Conservation (phyloP, 441 rosid genomes). For the Codiaeum variegatum region DNA sequence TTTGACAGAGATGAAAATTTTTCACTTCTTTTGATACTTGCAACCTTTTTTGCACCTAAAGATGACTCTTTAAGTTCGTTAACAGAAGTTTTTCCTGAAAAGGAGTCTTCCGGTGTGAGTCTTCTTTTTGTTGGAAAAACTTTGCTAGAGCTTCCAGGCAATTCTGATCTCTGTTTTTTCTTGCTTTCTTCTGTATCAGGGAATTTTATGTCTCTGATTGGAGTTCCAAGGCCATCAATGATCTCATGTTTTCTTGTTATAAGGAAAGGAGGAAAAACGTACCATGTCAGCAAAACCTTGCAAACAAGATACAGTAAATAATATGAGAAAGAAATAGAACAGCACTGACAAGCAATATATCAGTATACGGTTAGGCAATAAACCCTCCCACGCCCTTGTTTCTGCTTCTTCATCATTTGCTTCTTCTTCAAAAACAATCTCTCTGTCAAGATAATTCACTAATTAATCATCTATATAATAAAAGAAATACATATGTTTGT, state of each 20-base stretch:
- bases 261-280: conserved; percentile 19
- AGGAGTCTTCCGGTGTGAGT: conserved; percentile 29
- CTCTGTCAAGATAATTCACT: conserved; percentile 20
- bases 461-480: neutral
- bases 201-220: conserved; percentile 63
- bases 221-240: conserved; percentile 62
- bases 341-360: conserved; percentile 82
- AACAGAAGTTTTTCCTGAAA: conserved; percentile 28
- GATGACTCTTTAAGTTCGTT: conserved; percentile 29
- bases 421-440: conserved; percentile 32
- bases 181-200: conserved; percentile 46
- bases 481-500: neutral
- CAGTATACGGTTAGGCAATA: conserved; percentile 65
- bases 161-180: conserved; percentile 34
- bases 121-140: conserved; percentile 32
- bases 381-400: conserved; percentile 77
- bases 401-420: conserved; percentile 41
- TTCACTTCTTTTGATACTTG: conserved; percentile 33
- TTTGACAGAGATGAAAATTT: conserved; percentile 33
- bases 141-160: conserved; percentile 33
- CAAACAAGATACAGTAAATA: conserved; percentile 9
- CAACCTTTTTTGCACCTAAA: conserved; percentile 31
- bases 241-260: conserved; percentile 71
- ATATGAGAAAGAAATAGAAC: conserved; percentile 1
- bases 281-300: conserved; percentile 20